Evolutionary conservation across 2,329 filamentous ascomycete genomes (phyloP).

Genomic region (Fusarium mundagurra): DNA sequence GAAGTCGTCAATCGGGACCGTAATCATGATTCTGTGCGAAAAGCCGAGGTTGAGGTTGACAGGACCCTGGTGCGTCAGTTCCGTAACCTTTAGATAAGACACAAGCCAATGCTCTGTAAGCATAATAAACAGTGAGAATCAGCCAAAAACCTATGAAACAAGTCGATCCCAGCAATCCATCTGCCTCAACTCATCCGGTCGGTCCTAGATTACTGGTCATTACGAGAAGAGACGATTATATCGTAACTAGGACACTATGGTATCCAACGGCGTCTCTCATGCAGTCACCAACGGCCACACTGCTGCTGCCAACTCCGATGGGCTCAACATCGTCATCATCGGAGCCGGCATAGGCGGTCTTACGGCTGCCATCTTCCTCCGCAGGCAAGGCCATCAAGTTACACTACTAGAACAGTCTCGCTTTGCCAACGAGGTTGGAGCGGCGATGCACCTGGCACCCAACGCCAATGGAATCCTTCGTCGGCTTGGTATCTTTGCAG

Average conservation of each 20-base stretch:
- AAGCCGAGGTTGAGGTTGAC: neutral
- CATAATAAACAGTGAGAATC: rapidly evolving
- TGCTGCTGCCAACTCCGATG: neutral
- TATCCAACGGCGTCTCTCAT: rapidly evolving
- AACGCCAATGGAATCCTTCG: constrained; percentile 68
- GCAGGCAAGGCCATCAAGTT: constrained; percentile 58
- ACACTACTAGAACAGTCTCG: constrained; percentile 37
- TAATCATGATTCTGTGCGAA: neutral
- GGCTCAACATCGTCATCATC: constrained; percentile 20
- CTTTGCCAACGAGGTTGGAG: constrained; percentile 66
- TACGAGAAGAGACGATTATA: neutral
- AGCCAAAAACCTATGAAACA: neutral
- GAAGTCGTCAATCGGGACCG: neutral
- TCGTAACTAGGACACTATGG: neutral
- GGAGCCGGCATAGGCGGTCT: constrained; percentile 58
- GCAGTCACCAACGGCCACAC: neutral
- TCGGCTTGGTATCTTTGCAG: constrained; percentile 51
- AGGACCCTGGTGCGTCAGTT: neutral
- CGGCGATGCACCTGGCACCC: constrained; percentile 69
- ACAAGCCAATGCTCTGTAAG: neutral
- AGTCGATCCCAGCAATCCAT: neutral
- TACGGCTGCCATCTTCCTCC: constrained; percentile 58
- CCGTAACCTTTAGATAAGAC: neutral
- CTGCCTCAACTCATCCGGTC: neutral
- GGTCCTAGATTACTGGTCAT: rapidly evolving